Conservation (phyloP, 768 basidiomycete species). For the Hericium rajendrae region DNA sequence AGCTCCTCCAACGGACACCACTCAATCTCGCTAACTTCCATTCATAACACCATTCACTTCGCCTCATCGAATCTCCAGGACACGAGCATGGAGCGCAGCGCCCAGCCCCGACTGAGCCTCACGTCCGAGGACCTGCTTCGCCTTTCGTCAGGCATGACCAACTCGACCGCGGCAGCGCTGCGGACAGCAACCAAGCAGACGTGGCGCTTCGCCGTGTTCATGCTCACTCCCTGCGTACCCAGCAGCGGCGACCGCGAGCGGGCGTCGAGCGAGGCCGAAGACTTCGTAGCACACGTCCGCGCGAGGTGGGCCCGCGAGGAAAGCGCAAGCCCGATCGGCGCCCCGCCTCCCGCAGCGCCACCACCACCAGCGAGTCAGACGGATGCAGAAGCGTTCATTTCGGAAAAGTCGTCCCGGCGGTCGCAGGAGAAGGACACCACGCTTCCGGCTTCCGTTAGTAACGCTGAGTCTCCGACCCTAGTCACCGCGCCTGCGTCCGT, state of each 20-base stretch:
- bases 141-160: not conserved
- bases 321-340: not conserved
- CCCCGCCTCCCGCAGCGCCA: not conserved
- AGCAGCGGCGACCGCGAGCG: not conserved
- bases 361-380: not conserved
- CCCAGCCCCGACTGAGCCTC: not conserved
- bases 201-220: not conserved
- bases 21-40: not conserved
- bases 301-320: constrained; percentile 1
- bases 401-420: not conserved
- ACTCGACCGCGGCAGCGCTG: not conserved
- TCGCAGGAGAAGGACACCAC: constrained; percentile 10
- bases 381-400: too few species aligned
- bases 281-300: not conserved
- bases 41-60: too few species aligned
- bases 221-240: not conserved
- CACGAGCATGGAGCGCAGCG: too few species aligned
- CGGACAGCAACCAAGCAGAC: not conserved
- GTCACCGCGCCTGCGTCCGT: not conserved
- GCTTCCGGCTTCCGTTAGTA: not conserved
- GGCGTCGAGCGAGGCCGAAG: not conserved
- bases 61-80: too few species aligned
- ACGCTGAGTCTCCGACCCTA: not conserved
- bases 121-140: not conserved
- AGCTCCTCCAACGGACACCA: not conserved